Conservation (phyloP, 306 rosid species). For the Mucuna pruriens region DNA sequence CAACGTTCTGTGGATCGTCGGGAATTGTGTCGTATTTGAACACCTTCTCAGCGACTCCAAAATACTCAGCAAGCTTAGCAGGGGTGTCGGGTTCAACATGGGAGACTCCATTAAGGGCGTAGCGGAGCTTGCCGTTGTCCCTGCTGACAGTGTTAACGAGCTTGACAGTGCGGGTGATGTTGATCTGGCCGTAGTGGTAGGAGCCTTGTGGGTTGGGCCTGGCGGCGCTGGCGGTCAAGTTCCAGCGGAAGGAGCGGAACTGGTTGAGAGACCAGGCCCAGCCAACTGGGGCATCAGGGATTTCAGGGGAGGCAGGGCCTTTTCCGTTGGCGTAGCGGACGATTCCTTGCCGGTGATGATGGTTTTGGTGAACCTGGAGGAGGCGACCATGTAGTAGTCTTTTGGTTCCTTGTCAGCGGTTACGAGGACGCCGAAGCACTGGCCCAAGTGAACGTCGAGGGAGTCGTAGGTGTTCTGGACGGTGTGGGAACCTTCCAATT, state of each 20-base stretch:
- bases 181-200: slow-evolving; percentile 73
- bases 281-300: slow-evolving; percentile 67
- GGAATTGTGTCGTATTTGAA: slow-evolving; percentile 56
- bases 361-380: slow-evolving; percentile 67
- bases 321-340: slow-evolving; percentile 58
- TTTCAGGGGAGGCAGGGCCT: slow-evolving; percentile 58
- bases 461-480: slow-evolving; percentile 75
- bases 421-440: slow-evolving; percentile 69
- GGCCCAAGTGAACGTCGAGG: slow-evolving; percentile 76
- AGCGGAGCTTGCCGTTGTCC: slow-evolving; percentile 65
- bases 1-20: slow-evolving; percentile 30
- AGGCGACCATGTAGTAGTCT: slow-evolving; percentile 76
- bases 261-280: slow-evolving; percentile 97
- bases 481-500: slow-evolving; percentile 87
- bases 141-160: slow-evolving; percentile 54
- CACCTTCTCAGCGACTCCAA: slow-evolving; percentile 39
- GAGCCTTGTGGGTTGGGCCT: slow-evolving; percentile 97
- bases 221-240: slow-evolving; percentile 90
- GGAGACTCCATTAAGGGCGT: slow-evolving; percentile 73
- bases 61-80: slow-evolving; percentile 83
- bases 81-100: slow-evolving; percentile 67
- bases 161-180: slow-evolving; percentile 74
- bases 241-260: slow-evolving; percentile 83
- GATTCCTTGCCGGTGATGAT: slow-evolving; percentile 51
- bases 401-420: slow-evolving; percentile 68